Conservation (phyloP, 495 filamentous ascomycete species). For the Chaetomium tenue region DNA sequence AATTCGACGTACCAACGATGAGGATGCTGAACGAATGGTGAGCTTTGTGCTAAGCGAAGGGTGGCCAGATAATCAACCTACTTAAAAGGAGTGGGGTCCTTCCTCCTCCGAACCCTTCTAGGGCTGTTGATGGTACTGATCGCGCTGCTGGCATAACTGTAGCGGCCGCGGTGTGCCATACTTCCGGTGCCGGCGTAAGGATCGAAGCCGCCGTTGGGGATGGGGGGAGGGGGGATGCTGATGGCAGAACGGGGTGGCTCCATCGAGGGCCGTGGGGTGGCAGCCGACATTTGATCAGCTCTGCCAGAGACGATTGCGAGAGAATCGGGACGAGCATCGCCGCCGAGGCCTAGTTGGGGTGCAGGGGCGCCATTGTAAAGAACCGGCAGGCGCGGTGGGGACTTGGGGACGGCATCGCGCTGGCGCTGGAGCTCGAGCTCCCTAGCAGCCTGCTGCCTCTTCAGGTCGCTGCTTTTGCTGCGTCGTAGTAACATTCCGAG, state of each 20-base stretch:
- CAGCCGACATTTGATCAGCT: constrained; percentile 41
- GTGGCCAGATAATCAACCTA: constrained; percentile 48
- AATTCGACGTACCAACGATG: constrained; percentile 82
- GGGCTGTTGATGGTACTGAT: constrained; percentile 93
- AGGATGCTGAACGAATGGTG: constrained; percentile 63
- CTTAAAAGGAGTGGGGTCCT: constrained; percentile 98
- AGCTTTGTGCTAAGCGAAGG: not conserved
- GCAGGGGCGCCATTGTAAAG: constrained; percentile 61
- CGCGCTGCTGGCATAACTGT: constrained; percentile 93
- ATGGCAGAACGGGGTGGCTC: constrained; percentile 41
- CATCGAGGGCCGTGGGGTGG: constrained; percentile 46
- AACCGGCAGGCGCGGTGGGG: constrained; percentile 77
- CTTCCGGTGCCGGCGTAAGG: constrained; percentile 83
- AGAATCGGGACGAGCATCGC: constrained; percentile 65
- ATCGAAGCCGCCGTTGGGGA: constrained; percentile 60
- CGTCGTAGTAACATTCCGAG: constrained; percentile 71
- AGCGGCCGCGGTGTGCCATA: constrained; percentile 95
- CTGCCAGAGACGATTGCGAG: constrained; percentile 60
- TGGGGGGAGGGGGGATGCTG: constrained; percentile 50
- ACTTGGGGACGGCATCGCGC: constrained; percentile 65
- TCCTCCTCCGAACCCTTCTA: constrained; percentile 84
- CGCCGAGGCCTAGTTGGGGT: constrained; percentile 61
- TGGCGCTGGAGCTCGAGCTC: constrained; percentile 67
- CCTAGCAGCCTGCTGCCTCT: constrained; percentile 55
- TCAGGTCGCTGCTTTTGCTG: constrained; percentile 75